A percentile compares a stretch with the other conserved stretches of the same genome.
Conservation (phyloP, 2,329 filamentous ascomycete species). For the Pseudocercospora pini-densiflorae region DNA sequence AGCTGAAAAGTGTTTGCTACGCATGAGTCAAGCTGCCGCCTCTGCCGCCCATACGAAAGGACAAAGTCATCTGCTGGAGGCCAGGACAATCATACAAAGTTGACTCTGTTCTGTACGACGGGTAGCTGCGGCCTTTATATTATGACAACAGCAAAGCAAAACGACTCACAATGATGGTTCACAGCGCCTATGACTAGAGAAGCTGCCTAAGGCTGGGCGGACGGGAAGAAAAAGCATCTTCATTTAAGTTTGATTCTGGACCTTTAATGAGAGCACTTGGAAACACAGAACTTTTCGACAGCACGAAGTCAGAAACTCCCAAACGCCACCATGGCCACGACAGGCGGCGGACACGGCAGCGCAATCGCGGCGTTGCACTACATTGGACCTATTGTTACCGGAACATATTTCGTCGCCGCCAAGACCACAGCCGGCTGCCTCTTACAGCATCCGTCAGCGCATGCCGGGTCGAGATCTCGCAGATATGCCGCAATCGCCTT, state of each 20-base stretch:
- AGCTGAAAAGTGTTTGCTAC: background rate
- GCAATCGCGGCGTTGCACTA: conserved; percentile 36
- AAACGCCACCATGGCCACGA: conserved; percentile 7
- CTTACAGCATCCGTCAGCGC: conserved; percentile 33
- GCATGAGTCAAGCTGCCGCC: background rate
- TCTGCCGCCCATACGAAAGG: background rate
- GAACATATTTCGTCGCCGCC: conserved; percentile 34
- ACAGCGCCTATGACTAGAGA: background rate
- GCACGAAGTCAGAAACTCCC: background rate
- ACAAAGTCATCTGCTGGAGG: background rate
- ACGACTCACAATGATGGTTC: background rate
- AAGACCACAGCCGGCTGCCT: conserved; percentile 35
- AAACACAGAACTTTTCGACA: background rate
- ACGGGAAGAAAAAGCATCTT: no score
- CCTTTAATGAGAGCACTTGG: background rate
- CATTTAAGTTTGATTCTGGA: conserved; percentile 4
- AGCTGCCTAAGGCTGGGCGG: conserved; percentile 2
- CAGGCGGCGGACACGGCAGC: background rate
- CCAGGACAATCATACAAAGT: background rate
- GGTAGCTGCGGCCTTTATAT: background rate
- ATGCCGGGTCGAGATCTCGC: conserved; percentile 17
- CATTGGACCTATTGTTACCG: conserved; percentile 31
- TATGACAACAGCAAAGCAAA: background rate
- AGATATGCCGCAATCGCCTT: conserved; percentile 28
- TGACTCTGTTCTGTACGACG: background rate